A percentile compares a stretch with the other conserved stretches of the same genome.
Evolutionary conservation across 108 stramenopile species (phyloP).

Genomic region (Skeletonema potamos): DNA sequence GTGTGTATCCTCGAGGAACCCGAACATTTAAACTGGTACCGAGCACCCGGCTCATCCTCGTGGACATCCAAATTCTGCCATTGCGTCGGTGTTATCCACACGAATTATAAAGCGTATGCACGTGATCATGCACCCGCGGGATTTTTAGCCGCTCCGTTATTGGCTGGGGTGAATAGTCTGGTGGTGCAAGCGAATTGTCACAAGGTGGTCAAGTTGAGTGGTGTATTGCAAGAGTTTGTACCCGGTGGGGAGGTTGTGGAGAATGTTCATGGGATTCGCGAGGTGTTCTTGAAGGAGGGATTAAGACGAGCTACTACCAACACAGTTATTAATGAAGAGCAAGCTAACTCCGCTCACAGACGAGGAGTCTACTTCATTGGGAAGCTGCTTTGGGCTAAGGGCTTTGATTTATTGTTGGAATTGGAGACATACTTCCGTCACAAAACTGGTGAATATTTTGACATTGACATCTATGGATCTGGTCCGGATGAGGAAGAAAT

Average conservation of each 20-base stretch:
- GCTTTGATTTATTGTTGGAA: constrained; percentile 68
- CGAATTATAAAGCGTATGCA: constrained; percentile 79
- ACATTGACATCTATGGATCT: constrained; percentile 69
- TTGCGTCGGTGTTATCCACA: constrained; percentile 86
- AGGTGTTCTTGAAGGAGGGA: constrained; percentile 60
- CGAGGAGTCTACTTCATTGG: constrained; percentile 77
- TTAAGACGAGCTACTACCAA: constrained; percentile 5
- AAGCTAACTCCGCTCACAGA: neutral
- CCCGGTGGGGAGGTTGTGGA: constrained; percentile 65
- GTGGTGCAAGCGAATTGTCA: constrained; percentile 80
- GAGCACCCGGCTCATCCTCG: constrained; percentile 53
- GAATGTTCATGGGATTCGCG: constrained; percentile 87
- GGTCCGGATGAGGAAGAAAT: constrained; percentile 76
- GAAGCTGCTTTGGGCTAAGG: constrained; percentile 80
- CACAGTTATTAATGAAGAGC: neutral
- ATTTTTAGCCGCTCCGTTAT: constrained; percentile 37
- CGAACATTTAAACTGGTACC: constrained; percentile 86
- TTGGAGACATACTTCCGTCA: constrained; percentile 49
- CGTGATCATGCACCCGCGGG: constrained; percentile 39
- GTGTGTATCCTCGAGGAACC: constrained; percentile 90
- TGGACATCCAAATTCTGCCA: constrained; percentile 85
- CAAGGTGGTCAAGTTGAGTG: constrained; percentile 68
- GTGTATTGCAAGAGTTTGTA: constrained; percentile 59
- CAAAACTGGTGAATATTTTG: constrained; percentile 62
- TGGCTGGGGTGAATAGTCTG: constrained; percentile 34